Evolutionary conservation across 768 basidiomycete genomes (phyloP).

Genomic region (Suillus tomentosus): DNA sequence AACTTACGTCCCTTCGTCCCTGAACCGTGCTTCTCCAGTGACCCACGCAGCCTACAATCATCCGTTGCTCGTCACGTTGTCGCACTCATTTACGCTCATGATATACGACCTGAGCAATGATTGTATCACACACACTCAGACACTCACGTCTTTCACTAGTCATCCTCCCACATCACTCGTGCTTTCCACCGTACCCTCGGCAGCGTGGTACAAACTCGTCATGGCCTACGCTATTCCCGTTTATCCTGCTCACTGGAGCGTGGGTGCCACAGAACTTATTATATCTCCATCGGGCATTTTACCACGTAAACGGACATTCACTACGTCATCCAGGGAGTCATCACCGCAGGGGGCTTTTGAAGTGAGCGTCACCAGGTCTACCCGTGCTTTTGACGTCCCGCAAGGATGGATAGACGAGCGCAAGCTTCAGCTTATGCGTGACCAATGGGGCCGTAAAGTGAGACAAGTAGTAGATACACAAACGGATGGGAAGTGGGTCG

Average conservation of each 20-base stretch:
- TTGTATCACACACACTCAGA: constrained; percentile 58
- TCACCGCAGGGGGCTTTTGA: constrained; percentile 38
- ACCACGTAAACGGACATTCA: constrained; percentile 14
- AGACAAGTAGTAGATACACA: constrained; percentile 68
- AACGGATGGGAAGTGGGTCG: constrained; percentile 86
- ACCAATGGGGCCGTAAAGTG: constrained; percentile 81
- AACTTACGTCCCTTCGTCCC: constrained; percentile 48
- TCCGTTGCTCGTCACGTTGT: constrained; percentile 73
- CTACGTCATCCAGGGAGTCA: constrained; percentile 15
- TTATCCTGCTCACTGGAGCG: constrained; percentile 80
- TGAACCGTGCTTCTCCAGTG: constrained; percentile 47
- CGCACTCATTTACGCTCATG: constrained; percentile 64
- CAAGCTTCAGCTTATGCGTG: constrained; percentile 61
- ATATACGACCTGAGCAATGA: constrained; percentile 69
- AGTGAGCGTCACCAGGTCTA: constrained; percentile 60
- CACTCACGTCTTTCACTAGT: constrained; percentile 74
- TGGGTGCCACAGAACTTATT: constrained; percentile 75
- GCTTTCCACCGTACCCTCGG: constrained; percentile 59
- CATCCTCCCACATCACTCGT: constrained; percentile 81
- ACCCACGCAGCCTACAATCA: constrained; percentile 76
- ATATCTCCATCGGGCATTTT: constrained; percentile 43
- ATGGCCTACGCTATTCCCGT: constrained; percentile 76
- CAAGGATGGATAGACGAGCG: constrained; percentile 70
- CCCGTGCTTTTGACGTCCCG: constrained; percentile 71
- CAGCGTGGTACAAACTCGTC: constrained; percentile 67